Evolutionary conservation across 148 eudicot genomes (phyloP), one percentile per base, ranked within the genome.

Genomic region (Beta vulgaris): DNA sequence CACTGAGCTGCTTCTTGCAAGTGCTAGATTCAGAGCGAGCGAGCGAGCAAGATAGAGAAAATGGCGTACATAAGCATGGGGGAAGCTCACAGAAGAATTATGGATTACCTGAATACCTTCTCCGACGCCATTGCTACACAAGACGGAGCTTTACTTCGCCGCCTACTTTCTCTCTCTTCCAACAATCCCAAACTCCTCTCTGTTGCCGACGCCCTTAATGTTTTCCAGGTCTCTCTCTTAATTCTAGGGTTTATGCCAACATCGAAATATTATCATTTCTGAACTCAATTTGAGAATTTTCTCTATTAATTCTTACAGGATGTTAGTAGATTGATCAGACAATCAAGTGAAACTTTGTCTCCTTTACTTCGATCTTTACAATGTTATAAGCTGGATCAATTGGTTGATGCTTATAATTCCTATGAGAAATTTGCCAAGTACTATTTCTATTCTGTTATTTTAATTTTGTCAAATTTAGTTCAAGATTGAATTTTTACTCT

Each of bases 1-100:
- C n/a, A n/a, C n/a, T n/a, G n/a, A n/a, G n/a, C n/a, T n/a, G n/a
- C n/a, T n/a, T n/a, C n/a, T n/a, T n/a, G n/a, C n/a, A n/a, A n/a
- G n/a, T n/a, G n/a, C n/a, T n/a, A n/a, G n/a, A n/a, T n/a, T n/a
- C n/a, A n/a, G n/a, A n/a, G n/a, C n/a, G n/a, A n/a, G n/a, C n/a
- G n/a, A n/a, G n/a, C n/a, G n/a, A 48, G 53, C 51, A 57, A 37
- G 42, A 73, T 5, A 31, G 26, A 28, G 48, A 43, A 6, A 31
- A 80, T 80, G 86, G 97, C 91, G 83, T 89, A 89, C 72, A 36
- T 95, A 51, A 95, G 98, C 90, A 95, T 92, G 96, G 98, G 98
- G 6, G 98, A 95, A 86, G 96, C 96, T 7, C 96, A 92, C 82
- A 81, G 96, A 58, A 78, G 93, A 76, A 88, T 95, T 59, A 85